These are phyloP conservation scores for Lecanicillium sp. DNA, from an alignment of 2,329 filamentous ascomycete genomes.

Conservation along the genomic window DNA sequence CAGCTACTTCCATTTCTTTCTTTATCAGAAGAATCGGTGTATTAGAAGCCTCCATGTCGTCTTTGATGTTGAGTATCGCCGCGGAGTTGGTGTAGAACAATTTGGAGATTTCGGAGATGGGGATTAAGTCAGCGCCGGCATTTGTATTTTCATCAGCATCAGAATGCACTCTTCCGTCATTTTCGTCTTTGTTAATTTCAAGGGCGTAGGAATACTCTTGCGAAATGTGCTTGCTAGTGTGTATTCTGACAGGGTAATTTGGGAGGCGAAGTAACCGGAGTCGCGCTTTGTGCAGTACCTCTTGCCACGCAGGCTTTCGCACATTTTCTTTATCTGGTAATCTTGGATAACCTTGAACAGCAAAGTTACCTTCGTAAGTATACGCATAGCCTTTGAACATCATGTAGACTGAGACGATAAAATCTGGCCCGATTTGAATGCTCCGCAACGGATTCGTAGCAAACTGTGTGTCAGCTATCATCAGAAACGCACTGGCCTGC, in stretches of 20 bases:
- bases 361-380: background rate
- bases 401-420: conserved; percentile 89
- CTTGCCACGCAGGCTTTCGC: conserved; percentile 79
- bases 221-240: background rate
- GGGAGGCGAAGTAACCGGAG: conserved; percentile 73
- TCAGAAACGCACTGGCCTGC: conserved; percentile 88
- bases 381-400: conserved; percentile 65
- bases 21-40: conserved; percentile 63
- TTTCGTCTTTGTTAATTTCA: conserved; percentile 73
- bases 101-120: conserved; percentile 63
- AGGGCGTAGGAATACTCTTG: conserved; percentile 68
- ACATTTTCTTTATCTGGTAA: conserved; percentile 25
- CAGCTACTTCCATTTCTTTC: conserved; percentile 58
- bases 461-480: conserved; percentile 80
- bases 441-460: conserved; percentile 54
- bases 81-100: conserved; percentile 92
- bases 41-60: conserved; percentile 39
- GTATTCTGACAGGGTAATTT: background rate
- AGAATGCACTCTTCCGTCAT: conserved; percentile 50
- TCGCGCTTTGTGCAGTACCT: conserved; percentile 88
- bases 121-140: conserved; percentile 49
- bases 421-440: conserved; percentile 81
- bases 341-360: background rate
- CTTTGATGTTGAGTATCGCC: conserved; percentile 74
- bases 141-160: conserved; percentile 32